phyloP scores from a whole-genome alignment of 495 filamentous ascomycete species.

The Penicillium parvum region DNA sequence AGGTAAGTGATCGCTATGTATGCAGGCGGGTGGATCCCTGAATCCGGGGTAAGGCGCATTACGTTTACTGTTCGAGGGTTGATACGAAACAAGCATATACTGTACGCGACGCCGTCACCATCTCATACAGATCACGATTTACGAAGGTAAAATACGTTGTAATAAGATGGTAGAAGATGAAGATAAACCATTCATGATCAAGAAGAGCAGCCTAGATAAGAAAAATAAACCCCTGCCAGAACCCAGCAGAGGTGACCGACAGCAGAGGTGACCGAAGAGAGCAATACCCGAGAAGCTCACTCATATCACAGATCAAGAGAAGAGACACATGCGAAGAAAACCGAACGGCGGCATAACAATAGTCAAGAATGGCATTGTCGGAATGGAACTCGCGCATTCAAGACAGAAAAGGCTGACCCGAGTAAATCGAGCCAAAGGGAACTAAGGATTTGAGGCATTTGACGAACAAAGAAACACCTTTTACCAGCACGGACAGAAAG shows the following conservation, averaged over 20 bases:
- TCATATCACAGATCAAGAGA: not conserved
- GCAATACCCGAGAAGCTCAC: not conserved
- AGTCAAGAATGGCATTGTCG: not conserved
- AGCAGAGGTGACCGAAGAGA: not conserved
- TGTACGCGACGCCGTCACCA: not conserved
- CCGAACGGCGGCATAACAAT: slow-evolving; percentile 1
- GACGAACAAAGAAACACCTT: slow-evolving; percentile 21
- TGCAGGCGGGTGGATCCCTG: slow-evolving; percentile 2
- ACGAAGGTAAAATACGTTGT: too few species aligned
- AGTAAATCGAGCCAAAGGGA: too few species aligned
- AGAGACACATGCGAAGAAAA: slow-evolving; percentile 4
- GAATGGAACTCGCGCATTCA: too few species aligned
- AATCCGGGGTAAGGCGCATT: slow-evolving; percentile 5
- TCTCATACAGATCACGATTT: not conserved
- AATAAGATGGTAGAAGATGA: too few species aligned
- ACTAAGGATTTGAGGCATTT: too few species aligned
- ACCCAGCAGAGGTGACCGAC: not conserved
- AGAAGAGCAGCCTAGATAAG: not conserved
- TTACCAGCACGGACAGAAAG: slow-evolving; percentile 30
- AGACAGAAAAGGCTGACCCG: too few species aligned
- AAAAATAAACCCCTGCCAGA: not conserved
- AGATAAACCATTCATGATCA: too few species aligned
- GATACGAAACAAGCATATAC: slow-evolving; percentile 2
- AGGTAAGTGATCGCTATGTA: slow-evolving; percentile 2
- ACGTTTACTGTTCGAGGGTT: too few species aligned